phyloP scores from a whole-genome alignment of 257 asterid species.

The Cruciata laevipes region DNA sequence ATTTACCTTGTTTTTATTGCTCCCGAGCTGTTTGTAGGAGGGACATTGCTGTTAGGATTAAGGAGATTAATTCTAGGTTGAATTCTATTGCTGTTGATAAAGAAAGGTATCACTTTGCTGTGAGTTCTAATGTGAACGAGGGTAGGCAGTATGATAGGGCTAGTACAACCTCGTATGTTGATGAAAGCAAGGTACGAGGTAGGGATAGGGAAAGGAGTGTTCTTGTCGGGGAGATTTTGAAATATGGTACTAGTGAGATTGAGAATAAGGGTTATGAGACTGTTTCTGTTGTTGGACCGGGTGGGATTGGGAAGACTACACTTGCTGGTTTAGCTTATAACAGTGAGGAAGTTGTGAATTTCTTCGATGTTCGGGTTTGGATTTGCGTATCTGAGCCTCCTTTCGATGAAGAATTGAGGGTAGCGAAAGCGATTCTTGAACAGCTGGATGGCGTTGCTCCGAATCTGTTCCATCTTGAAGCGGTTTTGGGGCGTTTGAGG shows the following conservation, averaged over 20 bases:
- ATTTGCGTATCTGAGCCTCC: conserved; percentile 39
- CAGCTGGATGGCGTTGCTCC: conserved; percentile 10
- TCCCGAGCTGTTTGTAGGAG: conserved; percentile 37
- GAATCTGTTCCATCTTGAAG: conserved; percentile 11
- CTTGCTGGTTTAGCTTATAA: conserved; percentile 32
- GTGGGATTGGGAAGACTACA: conserved; percentile 41
- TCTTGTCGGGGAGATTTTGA: conserved; percentile 22
- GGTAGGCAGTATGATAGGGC: conserved; percentile 1
- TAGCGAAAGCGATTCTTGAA: conserved; percentile 33
- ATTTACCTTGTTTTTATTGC: conserved; percentile 28
- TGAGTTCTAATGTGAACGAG: neutral
- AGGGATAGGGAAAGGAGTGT: conserved; percentile 19
- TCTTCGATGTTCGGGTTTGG: conserved; percentile 25
- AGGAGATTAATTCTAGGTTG: conserved; percentile 34
- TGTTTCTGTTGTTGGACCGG: conserved; percentile 34
- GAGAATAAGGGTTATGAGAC: conserved; percentile 7
- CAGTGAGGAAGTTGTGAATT: conserved; percentile 9
- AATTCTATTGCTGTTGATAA: conserved; percentile 34
- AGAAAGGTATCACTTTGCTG: conserved; percentile 31
- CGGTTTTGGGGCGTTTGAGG: conserved; percentile 16
- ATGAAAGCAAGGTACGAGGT: conserved; percentile 19
- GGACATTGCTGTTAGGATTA: conserved; percentile 42
- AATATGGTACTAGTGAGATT: neutral
- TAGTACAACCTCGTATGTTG: conserved; percentile 18
- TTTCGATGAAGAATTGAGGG: conserved; percentile 26